Percentiles rank a stretch among this genome's conserved stretches.
Evolutionary conservation across 352 stramenopile genomes (phyloP).

Genomic region (Pythium myriotylum): DNA sequence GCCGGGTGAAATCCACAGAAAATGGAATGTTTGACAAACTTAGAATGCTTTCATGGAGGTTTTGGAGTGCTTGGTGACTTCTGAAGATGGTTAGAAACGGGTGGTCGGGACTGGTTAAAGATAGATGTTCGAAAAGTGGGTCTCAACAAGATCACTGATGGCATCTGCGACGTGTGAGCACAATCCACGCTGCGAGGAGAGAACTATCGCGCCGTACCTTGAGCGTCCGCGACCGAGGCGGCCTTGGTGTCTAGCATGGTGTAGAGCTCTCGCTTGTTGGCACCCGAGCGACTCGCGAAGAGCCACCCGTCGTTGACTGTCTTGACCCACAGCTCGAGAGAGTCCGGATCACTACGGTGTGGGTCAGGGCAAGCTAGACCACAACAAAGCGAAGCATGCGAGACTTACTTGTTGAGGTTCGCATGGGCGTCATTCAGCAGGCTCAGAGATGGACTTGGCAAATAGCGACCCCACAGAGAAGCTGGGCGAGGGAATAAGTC

Average conservation of each 20-base stretch:
- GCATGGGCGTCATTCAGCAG: constrained; percentile 48
- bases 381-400: background rate
- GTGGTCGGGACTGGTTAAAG: constrained; percentile 29
- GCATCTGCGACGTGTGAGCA: constrained; percentile 38
- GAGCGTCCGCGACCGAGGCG: constrained; percentile 53
- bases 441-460: constrained; percentile 39
- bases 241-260: constrained; percentile 67
- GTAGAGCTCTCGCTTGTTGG: constrained; percentile 54
- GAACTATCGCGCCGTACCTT: constrained; percentile 34
- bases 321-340: constrained; percentile 56
- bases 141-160: constrained; percentile 41
- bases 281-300: constrained; percentile 48
- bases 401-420: constrained; percentile 34
- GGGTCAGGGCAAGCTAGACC: too few species aligned
- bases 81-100: constrained; percentile 16
- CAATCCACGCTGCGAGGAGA: background rate
- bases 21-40: constrained; percentile 18
- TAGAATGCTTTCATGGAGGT: constrained; percentile 14
- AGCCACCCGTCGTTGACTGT: constrained; percentile 62
- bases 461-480: constrained; percentile 49
- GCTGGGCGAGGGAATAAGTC: constrained; percentile 51
- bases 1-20: background rate
- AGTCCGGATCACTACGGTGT: constrained; percentile 27
- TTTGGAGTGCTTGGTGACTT: constrained; percentile 1
- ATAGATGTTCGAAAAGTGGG: constrained; percentile 62